These are phyloP conservation scores for Penicillium salamii DNA, from an alignment of 495 filamentous ascomycete species.

Conservation along the genomic window DNA sequence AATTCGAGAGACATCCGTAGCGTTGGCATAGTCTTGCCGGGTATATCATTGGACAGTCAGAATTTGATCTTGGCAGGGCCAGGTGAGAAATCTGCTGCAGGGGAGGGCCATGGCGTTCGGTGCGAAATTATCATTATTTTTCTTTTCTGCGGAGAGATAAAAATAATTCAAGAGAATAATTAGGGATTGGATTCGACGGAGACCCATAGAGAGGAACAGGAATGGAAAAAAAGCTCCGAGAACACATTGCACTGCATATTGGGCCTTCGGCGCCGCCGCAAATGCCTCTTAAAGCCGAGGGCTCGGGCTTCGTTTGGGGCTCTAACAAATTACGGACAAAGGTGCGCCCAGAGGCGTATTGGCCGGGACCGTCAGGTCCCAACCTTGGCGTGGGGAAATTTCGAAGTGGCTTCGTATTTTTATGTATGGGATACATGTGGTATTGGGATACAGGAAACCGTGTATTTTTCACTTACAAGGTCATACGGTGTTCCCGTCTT, in stretches of 20 bases:
- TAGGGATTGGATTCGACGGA: too few species aligned
- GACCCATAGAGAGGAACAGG: not conserved
- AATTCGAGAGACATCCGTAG: constrained; percentile 3
- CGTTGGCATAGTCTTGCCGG: not conserved
- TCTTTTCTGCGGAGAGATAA: not conserved
- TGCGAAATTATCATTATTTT: not conserved
- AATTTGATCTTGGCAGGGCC: constrained; percentile 5
- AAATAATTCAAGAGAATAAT: not conserved
- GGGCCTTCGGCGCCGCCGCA: not conserved
- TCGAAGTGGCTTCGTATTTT: too few species aligned
- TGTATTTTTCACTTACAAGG: not conserved
- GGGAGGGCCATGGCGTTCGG: constrained; percentile 1
- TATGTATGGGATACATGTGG: not conserved
- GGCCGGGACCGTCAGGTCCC: constrained; percentile 5
- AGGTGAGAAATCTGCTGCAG: constrained; percentile 7
- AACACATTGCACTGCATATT: not conserved
- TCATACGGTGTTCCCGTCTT: not conserved
- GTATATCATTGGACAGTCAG: constrained; percentile 10
- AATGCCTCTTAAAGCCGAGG: not conserved
- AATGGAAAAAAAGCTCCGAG: constrained; percentile 10
- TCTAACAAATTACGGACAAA: not conserved
- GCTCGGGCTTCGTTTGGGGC: not conserved
- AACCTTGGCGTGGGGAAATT: constrained; percentile 4
- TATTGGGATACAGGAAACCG: not conserved
- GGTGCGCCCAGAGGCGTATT: not conserved